These are phyloP conservation scores for Trichophyton schoenleinii DNA, from an alignment of 2,329 filamentous ascomycete species.

Conservation along the genomic window DNA sequence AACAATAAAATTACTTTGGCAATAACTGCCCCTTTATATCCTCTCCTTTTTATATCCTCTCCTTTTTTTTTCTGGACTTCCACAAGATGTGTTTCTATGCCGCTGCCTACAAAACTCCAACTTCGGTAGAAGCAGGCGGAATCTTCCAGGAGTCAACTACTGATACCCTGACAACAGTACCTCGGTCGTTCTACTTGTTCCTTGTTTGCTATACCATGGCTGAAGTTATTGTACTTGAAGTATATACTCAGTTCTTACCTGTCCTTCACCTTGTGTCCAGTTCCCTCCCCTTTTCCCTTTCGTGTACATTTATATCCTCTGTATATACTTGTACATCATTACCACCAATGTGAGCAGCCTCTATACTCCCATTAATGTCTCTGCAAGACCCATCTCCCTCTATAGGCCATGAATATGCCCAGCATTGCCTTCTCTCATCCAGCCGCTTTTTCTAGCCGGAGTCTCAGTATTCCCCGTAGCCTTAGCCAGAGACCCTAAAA, in stretches of 20 bases:
- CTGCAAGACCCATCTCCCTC: background rate
- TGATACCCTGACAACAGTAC: background rate
- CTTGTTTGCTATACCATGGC: background rate
- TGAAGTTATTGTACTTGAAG: background rate
- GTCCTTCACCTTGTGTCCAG: background rate
- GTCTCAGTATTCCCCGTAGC: too few relatives aligned
- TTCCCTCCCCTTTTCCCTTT: background rate
- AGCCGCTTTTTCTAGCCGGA: too few relatives aligned
- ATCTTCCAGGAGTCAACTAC: background rate
- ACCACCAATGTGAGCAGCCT: background rate
- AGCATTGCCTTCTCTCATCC: background rate
- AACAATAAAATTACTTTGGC: background rate
- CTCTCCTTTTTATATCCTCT: background rate
- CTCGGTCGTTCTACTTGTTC: background rate
- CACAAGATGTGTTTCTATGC: background rate
- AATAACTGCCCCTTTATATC: background rate
- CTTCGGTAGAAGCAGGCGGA: background rate
- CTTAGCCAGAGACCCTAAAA: too few relatives aligned
- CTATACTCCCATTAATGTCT: background rate
- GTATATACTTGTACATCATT: background rate
- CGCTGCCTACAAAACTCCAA: background rate
- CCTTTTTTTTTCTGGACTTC: background rate
- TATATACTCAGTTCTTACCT: background rate
- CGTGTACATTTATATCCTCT: background rate
- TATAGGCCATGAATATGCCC: background rate